Base-by-base conservation (phyloP, 768 basidiomycete species). In the Strobilomyces echinocephalus region DNA sequence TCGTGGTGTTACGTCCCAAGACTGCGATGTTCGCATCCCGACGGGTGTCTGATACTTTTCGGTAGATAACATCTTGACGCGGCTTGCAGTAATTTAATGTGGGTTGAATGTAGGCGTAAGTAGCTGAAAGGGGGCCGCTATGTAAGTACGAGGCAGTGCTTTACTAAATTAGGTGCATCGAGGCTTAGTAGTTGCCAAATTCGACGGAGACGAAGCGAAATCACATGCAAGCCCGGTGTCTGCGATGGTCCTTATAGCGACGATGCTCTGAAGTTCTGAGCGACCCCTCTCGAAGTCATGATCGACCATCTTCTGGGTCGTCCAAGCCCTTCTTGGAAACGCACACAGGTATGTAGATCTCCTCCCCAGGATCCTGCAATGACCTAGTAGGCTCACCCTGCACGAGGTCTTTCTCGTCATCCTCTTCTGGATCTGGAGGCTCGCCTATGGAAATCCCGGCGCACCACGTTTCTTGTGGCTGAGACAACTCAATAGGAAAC, bases 261-360 rank as follows among this genome's bases (percentile, higher is more conserved):
- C 39, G 11, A 52, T 43, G 36, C 11, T 12, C 52, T 30, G 24
- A 30, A 9, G 30, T 9, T 30, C 30, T 30, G 9, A 30, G 9
- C 30, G 30, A 30, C 50, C 46, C 18, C 52, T 35, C 45, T 46
- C 61, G 46, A 21, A 47, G 68, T 40, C 59, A 98, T 98, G 95
- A 91, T 97, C 66, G 95, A 97, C 76, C 92, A 97, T 67, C 71
- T 97, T 36, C 71, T 91, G 5, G 95, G 95, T 46, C 82, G 87
- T 21, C 95, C 95, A 2, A 93, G 77, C 66, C 84, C 88, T 11
- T 83, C 85, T n/a, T 94, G 92, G 87, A 94, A 91, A 69, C 81
- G 94, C 39, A 72, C 85, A 3, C 93, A 92, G 75, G 91, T 87
- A 49, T 20, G 74, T 63, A 21, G 7, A 24, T 20, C 20, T 31